Conservation (phyloP, 345 rosid genomes). For the Arabis alpina region DNA sequence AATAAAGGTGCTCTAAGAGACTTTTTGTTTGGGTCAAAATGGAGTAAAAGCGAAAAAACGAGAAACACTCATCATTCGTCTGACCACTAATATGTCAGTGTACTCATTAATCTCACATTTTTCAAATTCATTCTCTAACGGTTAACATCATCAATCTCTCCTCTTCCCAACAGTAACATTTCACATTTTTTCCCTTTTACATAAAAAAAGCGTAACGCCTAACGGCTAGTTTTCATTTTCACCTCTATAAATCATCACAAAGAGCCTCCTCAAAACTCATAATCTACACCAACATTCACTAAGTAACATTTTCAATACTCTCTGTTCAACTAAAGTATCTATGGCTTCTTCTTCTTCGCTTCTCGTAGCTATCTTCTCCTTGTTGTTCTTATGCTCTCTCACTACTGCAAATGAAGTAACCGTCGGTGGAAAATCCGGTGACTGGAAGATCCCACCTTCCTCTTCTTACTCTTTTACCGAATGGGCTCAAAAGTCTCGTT, state of each 20-base stretch:
- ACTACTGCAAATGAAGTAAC: slow-evolving; percentile 53
- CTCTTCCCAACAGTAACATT: slow-evolving; percentile 29
- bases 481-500: slow-evolving; percentile 72
- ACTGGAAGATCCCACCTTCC: slow-evolving; percentile 60
- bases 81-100: neutral
- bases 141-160: slow-evolving; percentile 4
- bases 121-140: slow-evolving; percentile 4
- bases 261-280: slow-evolving; percentile 3
- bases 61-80: slow-evolving; percentile 7
- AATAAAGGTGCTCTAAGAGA: no score
- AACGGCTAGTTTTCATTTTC: slow-evolving; percentile 39
- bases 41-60: neutral
- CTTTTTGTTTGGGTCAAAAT: neutral
- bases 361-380: slow-evolving; percentile 34
- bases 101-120: slow-evolving; percentile 6
- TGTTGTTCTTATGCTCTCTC: slow-evolving; percentile 37
- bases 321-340: neutral
- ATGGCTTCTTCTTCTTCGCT: slow-evolving; percentile 35
- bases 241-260: slow-evolving; percentile 26
- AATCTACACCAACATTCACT: neutral
- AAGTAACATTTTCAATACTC: no score
- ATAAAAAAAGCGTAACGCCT: neutral
- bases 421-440: slow-evolving; percentile 55
- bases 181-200: neutral
- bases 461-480: slow-evolving; percentile 55